Percentiles rank a stretch among this genome's conserved stretches.
These are phyloP conservation scores for Lentinula detonsa DNA, from an alignment of 768 basidiomycete species.

Conservation along the genomic window DNA sequence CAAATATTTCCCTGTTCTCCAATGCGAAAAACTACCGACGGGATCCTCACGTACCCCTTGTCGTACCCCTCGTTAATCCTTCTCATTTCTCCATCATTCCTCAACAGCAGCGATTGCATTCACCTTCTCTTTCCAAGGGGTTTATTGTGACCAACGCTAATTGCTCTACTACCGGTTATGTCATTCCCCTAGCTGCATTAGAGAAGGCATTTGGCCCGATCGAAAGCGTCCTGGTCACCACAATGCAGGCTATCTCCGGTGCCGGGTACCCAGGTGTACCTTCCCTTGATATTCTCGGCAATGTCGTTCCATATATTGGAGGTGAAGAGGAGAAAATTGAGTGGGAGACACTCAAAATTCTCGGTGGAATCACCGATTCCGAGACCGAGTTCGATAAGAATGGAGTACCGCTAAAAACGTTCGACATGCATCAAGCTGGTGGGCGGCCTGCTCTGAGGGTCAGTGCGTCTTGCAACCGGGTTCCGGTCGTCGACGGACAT, in stretches of 20 bases:
- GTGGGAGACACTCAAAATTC: constrained; percentile 97
- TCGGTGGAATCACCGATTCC: constrained; percentile 67
- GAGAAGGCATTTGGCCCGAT: constrained; percentile 93
- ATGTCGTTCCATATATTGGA: constrained; percentile 89
- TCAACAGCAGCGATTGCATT: constrained; percentile 70
- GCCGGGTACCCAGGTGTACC: constrained; percentile 96
- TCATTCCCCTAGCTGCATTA: constrained; percentile 86
- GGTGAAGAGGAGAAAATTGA: constrained; percentile 98
- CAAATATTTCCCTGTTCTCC: constrained; percentile 90
- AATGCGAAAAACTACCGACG: constrained; percentile 96
- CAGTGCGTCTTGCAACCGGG: constrained; percentile 91
- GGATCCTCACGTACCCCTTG: constrained; percentile 88
- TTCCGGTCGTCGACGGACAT: constrained; percentile 94
- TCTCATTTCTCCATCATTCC: constrained; percentile 77
- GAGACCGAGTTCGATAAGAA: constrained; percentile 26
- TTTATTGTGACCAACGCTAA: constrained; percentile 99
- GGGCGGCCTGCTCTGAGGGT: constrained; percentile 74
- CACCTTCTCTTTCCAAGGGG: constrained; percentile 67
- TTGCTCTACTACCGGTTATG: constrained; percentile 92
- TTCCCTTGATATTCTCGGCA: constrained; percentile 88
- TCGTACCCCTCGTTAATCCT: constrained; percentile 95
- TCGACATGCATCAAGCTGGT: constrained; percentile 66
- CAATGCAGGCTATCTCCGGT: constrained; percentile 96
- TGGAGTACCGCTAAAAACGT: constrained; percentile 39
- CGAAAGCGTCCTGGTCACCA: constrained; percentile 86